phyloP scores from a whole-genome alignment of 768 basidiomycete species.

The Naematelia aurantialba region DNA sequence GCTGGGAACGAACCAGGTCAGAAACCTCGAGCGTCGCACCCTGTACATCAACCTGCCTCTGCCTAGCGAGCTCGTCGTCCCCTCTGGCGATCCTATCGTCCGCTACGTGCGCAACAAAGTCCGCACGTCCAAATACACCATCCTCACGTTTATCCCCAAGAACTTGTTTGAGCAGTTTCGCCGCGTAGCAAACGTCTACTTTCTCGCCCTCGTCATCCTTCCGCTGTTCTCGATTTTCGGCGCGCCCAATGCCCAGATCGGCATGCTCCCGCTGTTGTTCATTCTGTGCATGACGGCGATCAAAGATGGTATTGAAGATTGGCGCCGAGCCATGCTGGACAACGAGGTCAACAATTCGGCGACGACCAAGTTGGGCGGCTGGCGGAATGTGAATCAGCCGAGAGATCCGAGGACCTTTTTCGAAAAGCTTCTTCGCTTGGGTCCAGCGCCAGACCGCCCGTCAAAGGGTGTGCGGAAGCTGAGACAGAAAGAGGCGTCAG shows the following conservation, averaged over 20 bases:
- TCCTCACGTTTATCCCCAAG: conserved; percentile 85
- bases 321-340: conserved; percentile 79
- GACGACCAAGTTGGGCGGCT: conserved; percentile 79
- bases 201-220: conserved; percentile 73
- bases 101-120: conserved; percentile 92
- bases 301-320: conserved; percentile 96
- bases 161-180: conserved; percentile 94
- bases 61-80: conserved; percentile 63
- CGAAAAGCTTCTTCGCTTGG: conserved; percentile 65
- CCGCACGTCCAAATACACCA: conserved; percentile 86
- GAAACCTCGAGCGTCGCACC: conserved; percentile 61
- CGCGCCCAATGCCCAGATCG: conserved; percentile 72
- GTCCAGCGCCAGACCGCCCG: conserved; percentile 49
- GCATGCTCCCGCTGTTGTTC: conserved; percentile 79
- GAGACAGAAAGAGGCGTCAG: conserved; percentile 68
- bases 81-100: conserved; percentile 68
- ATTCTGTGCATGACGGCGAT: conserved; percentile 84
- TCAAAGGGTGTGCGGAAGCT: conserved; percentile 81
- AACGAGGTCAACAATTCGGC: conserved; percentile 94
- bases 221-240: conserved; percentile 92
- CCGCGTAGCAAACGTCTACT: conserved; percentile 89
- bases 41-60: conserved; percentile 75
- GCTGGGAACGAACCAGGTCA: conserved; percentile 14
- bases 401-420: conserved; percentile 70
- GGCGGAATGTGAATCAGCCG: conserved; percentile 86